Evolutionary conservation across 2,329 filamentous ascomycete genomes (phyloP), one percentile per base, ranked within the genome.

Genomic region (Xylaria sp.): DNA sequence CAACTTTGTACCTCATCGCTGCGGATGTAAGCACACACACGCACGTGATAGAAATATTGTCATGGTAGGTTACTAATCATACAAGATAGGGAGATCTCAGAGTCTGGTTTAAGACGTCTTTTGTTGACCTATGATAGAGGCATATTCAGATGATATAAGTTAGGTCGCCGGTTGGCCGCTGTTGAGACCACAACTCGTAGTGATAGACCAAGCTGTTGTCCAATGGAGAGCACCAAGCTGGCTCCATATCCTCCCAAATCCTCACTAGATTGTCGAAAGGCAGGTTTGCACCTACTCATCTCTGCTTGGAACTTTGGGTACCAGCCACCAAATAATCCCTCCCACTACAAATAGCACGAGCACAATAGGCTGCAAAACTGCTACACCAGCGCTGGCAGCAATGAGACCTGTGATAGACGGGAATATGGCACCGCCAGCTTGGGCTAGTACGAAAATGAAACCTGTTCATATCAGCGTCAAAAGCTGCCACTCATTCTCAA

Each of bases 371-470:
- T 85, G 84, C 57, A 86, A 68, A 0, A 85, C 82, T 37, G 80
- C 79, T 2, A 86, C 84, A 4, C 84, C 84, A 0, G 79, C 80
- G n/a, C 74, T 72, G 0, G 80, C 77, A 0, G 84, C 84, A 55
- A 87, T 82, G 15, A 87, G 67, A 2, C 85, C 85, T 0, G 85
- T 87, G 3, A 87, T 70, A 0, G 84, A 84, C 0, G 86, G 85
- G 70, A 87, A 87, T 1, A 87, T 76, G 0, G 85, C 81, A 3
- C 83, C 85, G 1, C 85, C 85, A 2, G 85, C 82, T 74, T 87
- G 85, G 0, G 84, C 84, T 2, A 87, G 73, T 0, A 87, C 83
- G 66, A 87, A 87, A 7, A 87, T 81, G 44, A 86, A 82, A 8
- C 81, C 81, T 64, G 37, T 41, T n/a, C 39, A 46, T 0, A 48